These are phyloP conservation scores for Wolfiporia cocos DNA, from an alignment of 1,284 basidiomycete species.

Conservation along the genomic window DNA sequence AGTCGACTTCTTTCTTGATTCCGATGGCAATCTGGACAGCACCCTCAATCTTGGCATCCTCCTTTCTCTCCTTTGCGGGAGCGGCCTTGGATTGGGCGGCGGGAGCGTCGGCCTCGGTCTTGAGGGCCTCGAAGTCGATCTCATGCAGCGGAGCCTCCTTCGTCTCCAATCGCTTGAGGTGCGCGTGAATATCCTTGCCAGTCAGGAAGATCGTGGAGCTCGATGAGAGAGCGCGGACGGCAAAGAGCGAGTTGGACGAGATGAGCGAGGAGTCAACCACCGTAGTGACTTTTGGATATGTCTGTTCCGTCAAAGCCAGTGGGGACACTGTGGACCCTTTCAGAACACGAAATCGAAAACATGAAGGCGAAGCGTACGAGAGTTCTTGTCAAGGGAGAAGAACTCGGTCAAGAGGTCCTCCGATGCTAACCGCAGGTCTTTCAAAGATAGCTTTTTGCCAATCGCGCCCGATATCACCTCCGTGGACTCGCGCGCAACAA, in stretches of 20 bases:
- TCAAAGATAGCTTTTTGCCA: slow-evolving; percentile 80
- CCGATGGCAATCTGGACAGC: slow-evolving; percentile 89
- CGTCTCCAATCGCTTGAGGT: slow-evolving; percentile 68
- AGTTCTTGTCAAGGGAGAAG: slow-evolving; percentile 82
- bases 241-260: slow-evolving; percentile 55
- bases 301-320: slow-evolving; percentile 63
- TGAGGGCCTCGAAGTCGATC: slow-evolving; percentile 69
- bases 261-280: slow-evolving; percentile 78
- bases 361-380: slow-evolving; percentile 46
- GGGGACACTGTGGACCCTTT: slow-evolving; percentile 59
- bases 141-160: slow-evolving; percentile 58
- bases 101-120: slow-evolving; percentile 35
- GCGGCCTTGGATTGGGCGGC: slow-evolving; percentile 33
- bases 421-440: slow-evolving; percentile 85
- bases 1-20: slow-evolving; percentile 93
- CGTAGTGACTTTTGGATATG: slow-evolving; percentile 72
- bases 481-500: slow-evolving; percentile 81
- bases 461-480: slow-evolving; percentile 75
- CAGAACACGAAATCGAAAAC: slow-evolving; percentile 6
- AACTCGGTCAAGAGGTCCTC: slow-evolving; percentile 87
- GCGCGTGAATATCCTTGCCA: slow-evolving; percentile 68
- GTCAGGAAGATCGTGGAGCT: slow-evolving; percentile 71
- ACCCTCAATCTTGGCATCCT: slow-evolving; percentile 79
- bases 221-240: slow-evolving; percentile 72
- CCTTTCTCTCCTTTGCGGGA: slow-evolving; percentile 50